Conservation (phyloP, 75 land plant genomes). For the Sequoia sempervirens region DNA sequence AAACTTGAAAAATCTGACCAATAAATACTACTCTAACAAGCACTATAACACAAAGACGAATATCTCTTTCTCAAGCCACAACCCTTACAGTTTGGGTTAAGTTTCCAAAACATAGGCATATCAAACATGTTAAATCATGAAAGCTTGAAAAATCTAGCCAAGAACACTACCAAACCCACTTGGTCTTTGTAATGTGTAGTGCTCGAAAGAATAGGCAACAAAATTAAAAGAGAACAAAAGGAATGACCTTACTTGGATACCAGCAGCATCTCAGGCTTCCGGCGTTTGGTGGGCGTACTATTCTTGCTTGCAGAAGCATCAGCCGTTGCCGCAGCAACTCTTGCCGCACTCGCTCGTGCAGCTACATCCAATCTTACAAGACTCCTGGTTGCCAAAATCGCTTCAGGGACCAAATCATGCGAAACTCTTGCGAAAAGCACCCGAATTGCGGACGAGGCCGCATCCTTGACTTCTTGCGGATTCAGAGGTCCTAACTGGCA, state of each 20-base stretch:
- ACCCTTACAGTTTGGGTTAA: background rate
- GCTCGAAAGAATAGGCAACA: background rate
- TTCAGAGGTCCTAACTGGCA: slow-evolving; percentile 75
- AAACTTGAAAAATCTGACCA: background rate
- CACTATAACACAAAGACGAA: no score
- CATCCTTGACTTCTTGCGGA: slow-evolving; percentile 59
- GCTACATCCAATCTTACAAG: slow-evolving; percentile 63
- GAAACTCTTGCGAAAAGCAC: slow-evolving; percentile 71
- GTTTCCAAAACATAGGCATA: background rate
- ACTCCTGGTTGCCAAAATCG: slow-evolving; percentile 80
- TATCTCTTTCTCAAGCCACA: background rate
- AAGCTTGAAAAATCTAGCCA: background rate
- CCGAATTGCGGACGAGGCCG: slow-evolving; percentile 58
- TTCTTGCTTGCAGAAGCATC: background rate
- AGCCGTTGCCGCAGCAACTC: slow-evolving; percentile 5
- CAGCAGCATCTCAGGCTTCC: slow-evolving; percentile 70
- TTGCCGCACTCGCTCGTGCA: slow-evolving; percentile 17
- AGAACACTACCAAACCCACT: background rate
- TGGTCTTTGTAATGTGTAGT: background rate
- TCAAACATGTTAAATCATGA: background rate
- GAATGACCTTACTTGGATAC: slow-evolving; percentile 46
- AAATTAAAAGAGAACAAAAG: background rate
- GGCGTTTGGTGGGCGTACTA: slow-evolving; percentile 56
- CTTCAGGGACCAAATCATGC: slow-evolving; percentile 90
- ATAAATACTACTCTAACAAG: no score